These are phyloP conservation scores for Pichia eremophila DNA, from an alignment of 805 yeast genomes.

Conservation along the genomic window DNA sequence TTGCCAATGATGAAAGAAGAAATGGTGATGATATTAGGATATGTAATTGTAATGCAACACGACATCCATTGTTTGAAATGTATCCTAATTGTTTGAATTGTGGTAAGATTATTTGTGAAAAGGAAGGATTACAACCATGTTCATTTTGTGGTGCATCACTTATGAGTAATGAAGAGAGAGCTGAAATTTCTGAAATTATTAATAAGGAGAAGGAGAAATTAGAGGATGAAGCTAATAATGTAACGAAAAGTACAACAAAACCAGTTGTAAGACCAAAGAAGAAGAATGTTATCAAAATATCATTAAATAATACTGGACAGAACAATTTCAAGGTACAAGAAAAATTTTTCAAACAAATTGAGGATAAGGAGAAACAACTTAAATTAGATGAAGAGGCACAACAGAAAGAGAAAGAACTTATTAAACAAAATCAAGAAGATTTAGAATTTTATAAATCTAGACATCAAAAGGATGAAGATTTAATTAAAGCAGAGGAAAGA, in stretches of 20 bases:
- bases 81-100: constrained; percentile 93
- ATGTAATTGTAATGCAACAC: constrained; percentile 80
- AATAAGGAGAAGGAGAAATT: constrained; percentile 42
- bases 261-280: constrained; percentile 18
- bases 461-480: constrained; percentile 43
- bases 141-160: constrained; percentile 68
- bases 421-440: constrained; percentile 34
- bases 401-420: constrained; percentile 30
- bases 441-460: constrained; percentile 34
- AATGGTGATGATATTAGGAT: constrained; percentile 11
- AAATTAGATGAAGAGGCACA: constrained; percentile 25
- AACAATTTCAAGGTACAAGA: constrained; percentile 65
- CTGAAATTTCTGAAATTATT: constrained; percentile 44
- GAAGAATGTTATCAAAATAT: constrained; percentile 42
- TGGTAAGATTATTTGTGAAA: constrained; percentile 85
- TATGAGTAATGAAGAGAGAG: constrained; percentile 52
- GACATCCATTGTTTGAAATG: constrained; percentile 80
- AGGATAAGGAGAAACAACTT: constrained; percentile 34
- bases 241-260: not conserved
- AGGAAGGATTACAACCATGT: constrained; percentile 89
- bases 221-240: constrained; percentile 20
- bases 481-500: constrained; percentile 61
- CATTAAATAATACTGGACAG: constrained; percentile 51
- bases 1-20: constrained; percentile 10
- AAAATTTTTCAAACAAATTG: constrained; percentile 49